Evolutionary conservation across 2,329 filamentous ascomycete species (phyloP).

Genomic region (Colletotrichum camelliae): DNA sequence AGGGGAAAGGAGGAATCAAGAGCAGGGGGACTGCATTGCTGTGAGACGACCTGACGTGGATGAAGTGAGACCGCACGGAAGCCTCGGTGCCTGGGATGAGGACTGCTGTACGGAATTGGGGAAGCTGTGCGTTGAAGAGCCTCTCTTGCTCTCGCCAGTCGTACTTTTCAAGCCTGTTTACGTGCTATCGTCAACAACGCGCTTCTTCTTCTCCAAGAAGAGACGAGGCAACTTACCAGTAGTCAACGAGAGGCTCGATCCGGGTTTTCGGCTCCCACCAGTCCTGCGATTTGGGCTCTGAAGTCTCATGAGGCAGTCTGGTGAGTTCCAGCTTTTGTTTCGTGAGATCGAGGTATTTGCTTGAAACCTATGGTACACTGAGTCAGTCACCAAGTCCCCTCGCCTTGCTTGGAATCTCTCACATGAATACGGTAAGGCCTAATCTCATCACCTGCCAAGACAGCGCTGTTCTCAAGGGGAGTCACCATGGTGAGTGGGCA

Average conservation of each 20-base stretch:
- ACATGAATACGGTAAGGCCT: slow-evolving; percentile 64
- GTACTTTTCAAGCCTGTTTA: slow-evolving; percentile 66
- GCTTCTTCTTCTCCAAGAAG: neutral
- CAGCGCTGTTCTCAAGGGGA: neutral
- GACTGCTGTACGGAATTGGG: slow-evolving; percentile 68
- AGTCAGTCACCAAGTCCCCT: slow-evolving; percentile 29
- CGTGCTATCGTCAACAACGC: neutral
- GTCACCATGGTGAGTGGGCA: slow-evolving; percentile 6
- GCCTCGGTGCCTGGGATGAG: slow-evolving; percentile 41
- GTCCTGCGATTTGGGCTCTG: slow-evolving; percentile 49
- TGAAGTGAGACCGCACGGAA: slow-evolving; percentile 65
- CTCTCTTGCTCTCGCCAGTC: slow-evolving; percentile 67
- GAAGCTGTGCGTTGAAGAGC: slow-evolving; percentile 61
- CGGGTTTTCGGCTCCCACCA: slow-evolving; percentile 67
- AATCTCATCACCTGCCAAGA: slow-evolving; percentile 46
- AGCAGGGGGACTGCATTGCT: slow-evolving; percentile 65
- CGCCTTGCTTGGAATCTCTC: slow-evolving; percentile 31
- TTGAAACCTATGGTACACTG: slow-evolving; percentile 54
- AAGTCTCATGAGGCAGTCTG: slow-evolving; percentile 64
- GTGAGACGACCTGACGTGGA: slow-evolving; percentile 62
- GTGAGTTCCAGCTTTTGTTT: slow-evolving; percentile 71
- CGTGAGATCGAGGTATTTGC: slow-evolving; percentile 71
- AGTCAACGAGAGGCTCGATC: slow-evolving; percentile 70
- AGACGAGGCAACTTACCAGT: slow-evolving; percentile 51
- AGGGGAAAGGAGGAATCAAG: slow-evolving; percentile 69